Evolutionary conservation across 805 yeast species (phyloP), one percentile per base, ranked within the genome.

Genomic region (Lipomyces chichibuensis): DNA sequence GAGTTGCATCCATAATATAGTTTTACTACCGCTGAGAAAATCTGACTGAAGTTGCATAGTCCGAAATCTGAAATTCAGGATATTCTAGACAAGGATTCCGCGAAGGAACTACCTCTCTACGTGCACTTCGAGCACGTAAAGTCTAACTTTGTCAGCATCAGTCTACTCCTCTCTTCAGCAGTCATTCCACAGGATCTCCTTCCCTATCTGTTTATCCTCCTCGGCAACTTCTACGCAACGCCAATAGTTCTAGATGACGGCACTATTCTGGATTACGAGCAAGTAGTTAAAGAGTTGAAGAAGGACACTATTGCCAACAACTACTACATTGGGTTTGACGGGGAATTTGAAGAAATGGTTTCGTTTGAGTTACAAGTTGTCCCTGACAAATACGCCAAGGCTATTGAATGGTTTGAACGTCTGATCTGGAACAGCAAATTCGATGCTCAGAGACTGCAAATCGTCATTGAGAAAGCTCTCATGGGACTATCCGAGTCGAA

Each of bases 91-190:
- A 46, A 20, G 2, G 73, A 73, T 32, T 63, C 49, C 20, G 53
- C 39, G 14, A 35, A 65, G 1, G 80, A 83, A 60, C 82, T 89
- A 69, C 92, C 93, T 3, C 77, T 93, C 51, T 87, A 86, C 69
- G 75, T 93, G 61, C 95, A 92, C 75, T 83, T 90, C 72, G 98
- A 95, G 77, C 85, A 88, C 70, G 88, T 85, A 74, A 84, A 87
- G 63, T 90, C 97, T 0, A 88, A 90, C 73, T 95, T 94, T 75
- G 85, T 91, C 46, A 86, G 89, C 14, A 81, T 92, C 25, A 85
- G 87, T 65, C 75, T 91, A 51, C 76, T 88, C 49, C 76, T 90
- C 74, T 84, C 88, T 9, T 85, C 91, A 0, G 82, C 79, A 56
- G 81, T 73, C 57, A 80, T 86, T 27, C 88, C 84, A 60, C 79